Conservation (phyloP, 345 rosid species). For the Arabidopsis arenosa region DNA sequence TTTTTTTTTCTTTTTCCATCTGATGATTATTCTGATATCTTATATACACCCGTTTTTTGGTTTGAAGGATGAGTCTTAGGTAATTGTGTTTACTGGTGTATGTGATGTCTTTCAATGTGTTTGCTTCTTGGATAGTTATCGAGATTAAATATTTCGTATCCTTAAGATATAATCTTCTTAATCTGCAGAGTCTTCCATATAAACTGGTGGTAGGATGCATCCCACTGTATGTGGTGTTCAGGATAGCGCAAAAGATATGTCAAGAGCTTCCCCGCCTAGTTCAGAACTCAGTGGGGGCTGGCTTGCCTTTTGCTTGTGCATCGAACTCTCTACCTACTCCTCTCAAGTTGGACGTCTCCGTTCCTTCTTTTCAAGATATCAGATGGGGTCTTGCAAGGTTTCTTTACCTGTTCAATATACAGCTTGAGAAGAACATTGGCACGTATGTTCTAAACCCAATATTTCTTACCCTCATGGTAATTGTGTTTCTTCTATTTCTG, state of each 20-base stretch:
- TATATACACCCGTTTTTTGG: background rate
- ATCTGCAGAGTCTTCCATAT: conserved; percentile 57
- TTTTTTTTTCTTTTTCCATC: too few species aligned
- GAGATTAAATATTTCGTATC: background rate
- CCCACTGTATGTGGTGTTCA: conserved; percentile 53
- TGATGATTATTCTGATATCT: background rate
- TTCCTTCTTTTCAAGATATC: conserved; percentile 76
- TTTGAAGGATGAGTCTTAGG: background rate
- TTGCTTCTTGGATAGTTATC: conserved; percentile 7
- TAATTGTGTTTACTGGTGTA: background rate
- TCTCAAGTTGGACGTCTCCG: conserved; percentile 71
- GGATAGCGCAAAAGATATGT: conserved; percentile 48
- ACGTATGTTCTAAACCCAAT: conserved; percentile 63
- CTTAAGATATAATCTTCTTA: conserved; percentile 38
- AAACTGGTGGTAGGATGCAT: conserved; percentile 51
- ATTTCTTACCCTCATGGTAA: background rate
- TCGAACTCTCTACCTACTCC: conserved; percentile 82
- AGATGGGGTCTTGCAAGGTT: conserved; percentile 75
- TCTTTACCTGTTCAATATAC: conserved; percentile 82
- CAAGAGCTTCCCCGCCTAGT: conserved; percentile 48
- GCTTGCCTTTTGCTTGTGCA: conserved; percentile 70
- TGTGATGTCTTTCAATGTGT: conserved; percentile 5
- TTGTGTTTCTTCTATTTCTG: background rate
- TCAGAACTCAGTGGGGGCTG: conserved; percentile 50
- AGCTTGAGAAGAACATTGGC: conserved; percentile 88